Evolutionary conservation across 768 basidiomycete species (phyloP), one percentile per base, ranked within the genome.

Genomic region (Leccinum aurantiacum): DNA sequence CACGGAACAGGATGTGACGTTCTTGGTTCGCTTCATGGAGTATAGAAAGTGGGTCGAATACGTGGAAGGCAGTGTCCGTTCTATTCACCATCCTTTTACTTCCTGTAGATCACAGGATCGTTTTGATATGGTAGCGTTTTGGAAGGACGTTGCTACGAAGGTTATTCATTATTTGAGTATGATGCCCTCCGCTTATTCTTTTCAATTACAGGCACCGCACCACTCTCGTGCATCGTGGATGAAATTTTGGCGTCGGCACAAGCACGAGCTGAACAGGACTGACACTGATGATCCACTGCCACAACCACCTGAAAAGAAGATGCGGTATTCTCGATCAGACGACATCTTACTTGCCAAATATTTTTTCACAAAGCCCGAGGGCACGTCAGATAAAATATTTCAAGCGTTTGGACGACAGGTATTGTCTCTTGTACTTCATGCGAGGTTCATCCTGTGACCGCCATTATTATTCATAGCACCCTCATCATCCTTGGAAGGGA

Each of bases 171-270:
- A 37, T 4, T 8, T 24, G 10, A 6, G 58, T 44, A 29, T 22
- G 63, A 17, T 19, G 0, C 19, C 55, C 56, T 17, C 25, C 24
- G 41, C 56, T 64, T 31, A 66, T 35, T 8, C 10, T 35, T 38
- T 41, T 25, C n/a, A 22, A 54, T 51, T 22, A 22, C 66, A 91
- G 89, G 91, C 91, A 0, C 92, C 92, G 0, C 92, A 94, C 73
- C 92, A 94, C 69, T 93, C 92, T 25, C 86, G 91, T 38, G 92
- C 92, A 51, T 94, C 92, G 6, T 94, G 92, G 92, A 92, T 94
- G 90, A 94, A 94, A 74, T 94, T 87, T 73, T 94, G 91, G 84
- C 82, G 92, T 15, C 79, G 92, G 57, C 92, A 94, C 71, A 91
- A 91, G 65, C 92, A 94, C 65, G 92, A 94, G 65, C 76, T 92